These are phyloP conservation scores for Gastrodia elata DNA, from an alignment of 106 monocot genomes.

Conservation along the genomic window DNA sequence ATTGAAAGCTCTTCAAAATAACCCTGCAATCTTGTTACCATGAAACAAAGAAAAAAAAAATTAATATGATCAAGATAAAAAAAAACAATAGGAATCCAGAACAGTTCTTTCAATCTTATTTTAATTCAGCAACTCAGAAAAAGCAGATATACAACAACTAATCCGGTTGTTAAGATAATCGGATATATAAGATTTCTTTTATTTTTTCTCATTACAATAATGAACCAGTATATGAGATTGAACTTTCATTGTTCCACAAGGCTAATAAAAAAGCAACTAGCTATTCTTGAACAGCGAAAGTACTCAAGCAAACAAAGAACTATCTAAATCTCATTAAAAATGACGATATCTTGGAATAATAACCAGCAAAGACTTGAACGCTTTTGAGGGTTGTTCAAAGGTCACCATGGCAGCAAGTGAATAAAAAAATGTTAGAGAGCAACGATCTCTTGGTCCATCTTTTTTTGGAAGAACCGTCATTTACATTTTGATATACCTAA, in stretches of 20 bases:
- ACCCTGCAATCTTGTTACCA: conserved; percentile 56
- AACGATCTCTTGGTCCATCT: too few relatives aligned
- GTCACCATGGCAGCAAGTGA: too few relatives aligned
- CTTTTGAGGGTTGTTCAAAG: too few relatives aligned
- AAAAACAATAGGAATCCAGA: not conserved
- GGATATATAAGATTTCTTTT: not conserved
- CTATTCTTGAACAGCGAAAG: not conserved
- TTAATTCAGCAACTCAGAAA: not conserved
- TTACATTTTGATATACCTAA: too few relatives aligned
- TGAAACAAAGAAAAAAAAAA: conserved; percentile 5
- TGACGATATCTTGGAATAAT: not conserved
- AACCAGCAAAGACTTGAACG: not conserved
- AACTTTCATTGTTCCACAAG: too few relatives aligned
- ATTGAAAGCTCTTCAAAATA: conserved; percentile 77
- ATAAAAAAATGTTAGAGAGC: too few relatives aligned
- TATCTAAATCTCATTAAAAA: too few relatives aligned
- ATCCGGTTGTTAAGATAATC: not conserved
- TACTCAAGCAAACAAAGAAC: too few relatives aligned
- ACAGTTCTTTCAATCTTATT: not conserved
- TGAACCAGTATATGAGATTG: not conserved
- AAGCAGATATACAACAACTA: not conserved
- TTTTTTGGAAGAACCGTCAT: too few relatives aligned
- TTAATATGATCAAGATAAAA: not conserved
- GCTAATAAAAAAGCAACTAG: not conserved
- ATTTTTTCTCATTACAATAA: not conserved